Conservation (phyloP, 139 green algal species). For the Tetraselmis chui region DNA sequence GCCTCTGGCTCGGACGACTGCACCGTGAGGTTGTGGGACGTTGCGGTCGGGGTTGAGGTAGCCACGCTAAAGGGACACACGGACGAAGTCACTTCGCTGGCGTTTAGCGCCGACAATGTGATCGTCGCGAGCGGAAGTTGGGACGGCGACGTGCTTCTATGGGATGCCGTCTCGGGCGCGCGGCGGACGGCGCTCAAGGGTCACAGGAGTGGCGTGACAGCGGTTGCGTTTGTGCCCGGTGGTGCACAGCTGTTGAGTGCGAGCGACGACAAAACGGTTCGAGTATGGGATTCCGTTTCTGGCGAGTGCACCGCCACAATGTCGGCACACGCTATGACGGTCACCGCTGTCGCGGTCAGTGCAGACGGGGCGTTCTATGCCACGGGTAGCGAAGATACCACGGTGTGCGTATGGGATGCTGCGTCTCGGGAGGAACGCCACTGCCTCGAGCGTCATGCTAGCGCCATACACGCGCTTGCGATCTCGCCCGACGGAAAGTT, state of each 20-base stretch:
- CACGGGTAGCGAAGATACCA: background rate
- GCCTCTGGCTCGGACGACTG: constrained; percentile 17
- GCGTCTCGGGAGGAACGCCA: background rate
- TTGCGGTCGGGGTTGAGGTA: constrained; percentile 2
- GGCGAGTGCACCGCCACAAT: background rate
- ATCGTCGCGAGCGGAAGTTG: constrained; percentile 15
- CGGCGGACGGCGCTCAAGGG: constrained; percentile 9
- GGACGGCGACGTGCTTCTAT: constrained; percentile 22
- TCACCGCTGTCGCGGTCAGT: background rate
- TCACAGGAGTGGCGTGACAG: constrained; percentile 21
- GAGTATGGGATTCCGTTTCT: background rate
- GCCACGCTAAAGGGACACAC: constrained; percentile 14
- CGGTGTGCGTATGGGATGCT: background rate
- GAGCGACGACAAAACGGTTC: constrained; percentile 16
- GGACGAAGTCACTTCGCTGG: constrained; percentile 14
- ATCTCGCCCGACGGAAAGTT: background rate
- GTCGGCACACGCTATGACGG: background rate
- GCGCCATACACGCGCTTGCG: background rate
- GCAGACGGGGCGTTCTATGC: background rate
- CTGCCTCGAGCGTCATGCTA: background rate
- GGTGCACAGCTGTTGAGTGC: constrained; percentile 12
- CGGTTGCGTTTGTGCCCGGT: constrained; percentile 13
- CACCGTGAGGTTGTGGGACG: constrained; percentile 27
- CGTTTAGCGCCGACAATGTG: constrained; percentile 18
- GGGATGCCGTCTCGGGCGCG: constrained; percentile 10